Evolutionary conservation across 352 stramenopile genomes (phyloP).

Genomic region (Pseudoperonospora humuli): DNA sequence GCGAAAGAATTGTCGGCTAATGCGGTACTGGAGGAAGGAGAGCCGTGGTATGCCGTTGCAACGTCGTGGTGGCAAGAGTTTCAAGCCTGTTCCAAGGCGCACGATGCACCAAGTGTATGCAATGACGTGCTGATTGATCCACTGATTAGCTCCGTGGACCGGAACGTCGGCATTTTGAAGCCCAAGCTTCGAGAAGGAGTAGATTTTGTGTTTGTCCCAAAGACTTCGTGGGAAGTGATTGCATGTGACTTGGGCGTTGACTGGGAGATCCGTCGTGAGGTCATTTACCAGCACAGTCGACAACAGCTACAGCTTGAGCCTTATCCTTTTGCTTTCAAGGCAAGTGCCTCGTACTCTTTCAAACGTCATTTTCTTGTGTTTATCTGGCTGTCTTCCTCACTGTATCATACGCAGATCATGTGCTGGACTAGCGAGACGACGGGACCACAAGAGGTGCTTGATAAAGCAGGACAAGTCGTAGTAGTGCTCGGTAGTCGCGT

Average conservation of each 20-base stretch:
- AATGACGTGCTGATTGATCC: conserved; percentile 19
- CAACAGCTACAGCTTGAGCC: conserved; percentile 9
- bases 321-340: conserved; percentile 17
- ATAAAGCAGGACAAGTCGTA: conserved; percentile 3
- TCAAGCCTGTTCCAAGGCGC: conserved; percentile 1
- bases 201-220: conserved; percentile 17
- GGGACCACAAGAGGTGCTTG: conserved; percentile 6
- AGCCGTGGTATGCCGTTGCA: conserved; percentile 16
- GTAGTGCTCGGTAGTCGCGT: conserved; percentile 10
- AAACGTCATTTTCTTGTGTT: background rate
- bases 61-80: conserved; percentile 16
- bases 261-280: conserved; percentile 18
- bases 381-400: too few relatives aligned
- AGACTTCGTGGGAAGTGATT: conserved; percentile 12
- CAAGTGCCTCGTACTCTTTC: background rate
- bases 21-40: conserved; percentile 12
- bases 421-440: conserved; percentile 6
- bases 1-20: conserved; percentile 1
- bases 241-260: conserved; percentile 8
- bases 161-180: conserved; percentile 14
- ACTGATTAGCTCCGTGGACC: conserved; percentile 9
- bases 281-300: conserved; percentile 11
- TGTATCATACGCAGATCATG: too few relatives aligned
- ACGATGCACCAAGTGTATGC: conserved; percentile 4
- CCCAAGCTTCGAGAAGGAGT: conserved; percentile 10